Conservation (phyloP, 345 rosid genomes). For the Sisymbrium irio region DNA sequence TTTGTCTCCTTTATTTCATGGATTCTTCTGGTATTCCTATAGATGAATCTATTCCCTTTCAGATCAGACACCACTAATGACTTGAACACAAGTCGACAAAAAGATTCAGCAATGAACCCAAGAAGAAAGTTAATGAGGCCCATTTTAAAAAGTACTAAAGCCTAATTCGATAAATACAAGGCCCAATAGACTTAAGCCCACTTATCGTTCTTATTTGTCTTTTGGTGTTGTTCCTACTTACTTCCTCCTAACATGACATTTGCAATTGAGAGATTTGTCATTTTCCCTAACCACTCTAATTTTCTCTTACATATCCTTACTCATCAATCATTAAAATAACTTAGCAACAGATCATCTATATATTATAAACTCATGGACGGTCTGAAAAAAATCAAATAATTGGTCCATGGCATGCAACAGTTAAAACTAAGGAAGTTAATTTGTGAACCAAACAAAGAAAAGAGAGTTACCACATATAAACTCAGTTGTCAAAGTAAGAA, state of each 20-base stretch:
- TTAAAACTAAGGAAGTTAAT: not conserved
- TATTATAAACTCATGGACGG: too few relatives aligned
- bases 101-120: not conserved
- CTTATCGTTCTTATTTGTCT: not conserved
- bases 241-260: conserved; percentile 1
- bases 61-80: conserved; percentile 3
- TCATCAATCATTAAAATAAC: not conserved
- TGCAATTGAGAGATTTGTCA: not conserved
- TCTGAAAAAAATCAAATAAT: not conserved
- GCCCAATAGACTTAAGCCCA: not conserved
- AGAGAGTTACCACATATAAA: not conserved
- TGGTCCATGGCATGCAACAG: not conserved
- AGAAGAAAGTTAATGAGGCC: not conserved
- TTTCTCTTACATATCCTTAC: not conserved
- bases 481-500: not conserved
- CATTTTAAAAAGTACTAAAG: not conserved
- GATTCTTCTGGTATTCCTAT: conserved; percentile 9
- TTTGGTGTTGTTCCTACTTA: not conserved
- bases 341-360: not conserved
- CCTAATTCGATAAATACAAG: not conserved
- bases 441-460: not conserved
- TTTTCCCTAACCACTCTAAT: not conserved
- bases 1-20: conserved; percentile 14
- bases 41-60: conserved; percentile 29
- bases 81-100: not conserved